Base-by-base conservation (phyloP, 2,329 filamentous ascomycete species). In the Phoma herbarum region DNA sequence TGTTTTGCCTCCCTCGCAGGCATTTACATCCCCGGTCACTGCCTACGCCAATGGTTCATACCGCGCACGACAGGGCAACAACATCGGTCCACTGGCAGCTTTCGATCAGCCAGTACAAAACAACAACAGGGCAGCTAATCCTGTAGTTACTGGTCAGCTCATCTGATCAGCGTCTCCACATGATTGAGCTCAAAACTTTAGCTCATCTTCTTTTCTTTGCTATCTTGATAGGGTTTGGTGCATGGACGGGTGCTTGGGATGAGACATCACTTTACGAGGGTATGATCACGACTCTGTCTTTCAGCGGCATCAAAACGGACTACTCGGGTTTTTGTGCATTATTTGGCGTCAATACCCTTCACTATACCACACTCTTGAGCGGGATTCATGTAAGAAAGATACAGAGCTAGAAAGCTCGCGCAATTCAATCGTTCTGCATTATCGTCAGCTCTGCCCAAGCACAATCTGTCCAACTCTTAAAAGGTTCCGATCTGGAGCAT, bases 131-230 rank as follows among this genome's bases (percentile, higher is more conserved):
- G 64, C 64, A 7, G 61, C 69, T 57, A 74, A 64, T 42, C 70
- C 72, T 16, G 75, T 76, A 63, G 67, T 72, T 43, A 69, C 73
- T 3, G 72, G 71, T n/a, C 67, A 67, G 10, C 68, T 76, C 9
- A 76, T 76, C 29, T 76, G 51, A 58, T 18, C n/a, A 23, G 42
- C 25, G 7, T 18, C n/a, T 12, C 2, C 39, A 29, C n/a, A 23
- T 28, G 18, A 23, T 25, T 2, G 33, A n/a, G 37, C 16, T 33
- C 22, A 29, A 14, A 5, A 12, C 16, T 6, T 42, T 35, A 9
- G 10, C 9, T 26, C 14, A 48, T 4, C 10, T 47, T 31, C 22
- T 37, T 59, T 50, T 12, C 37, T 57, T 64, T 46, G 7, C 16
- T 23, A 45, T 44, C 23, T 42, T 45, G 14, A 22, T 49, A 53